Conservation (phyloP, 2,329 filamentous ascomycete genomes). For the Diaporthe aspalathi region DNA sequence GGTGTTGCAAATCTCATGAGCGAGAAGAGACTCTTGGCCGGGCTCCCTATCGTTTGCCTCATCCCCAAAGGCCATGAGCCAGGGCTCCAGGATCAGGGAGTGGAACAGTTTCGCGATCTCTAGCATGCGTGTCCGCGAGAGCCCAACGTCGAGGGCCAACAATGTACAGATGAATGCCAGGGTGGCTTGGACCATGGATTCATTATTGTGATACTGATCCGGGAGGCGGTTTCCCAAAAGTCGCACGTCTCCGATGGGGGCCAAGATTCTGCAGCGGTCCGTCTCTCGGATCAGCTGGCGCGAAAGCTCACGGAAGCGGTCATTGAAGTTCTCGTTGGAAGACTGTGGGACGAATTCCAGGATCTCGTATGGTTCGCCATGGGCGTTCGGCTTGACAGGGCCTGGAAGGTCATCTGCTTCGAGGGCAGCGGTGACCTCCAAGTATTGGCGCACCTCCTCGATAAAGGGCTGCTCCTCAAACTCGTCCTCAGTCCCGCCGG, state of each 20-base stretch:
- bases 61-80: not conserved
- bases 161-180: not conserved
- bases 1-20: not conserved
- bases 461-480: not conserved
- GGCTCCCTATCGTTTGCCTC: not conserved
- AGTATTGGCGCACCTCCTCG: not conserved
- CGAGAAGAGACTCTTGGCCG: no score
- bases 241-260: not conserved
- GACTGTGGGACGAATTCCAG: not conserved
- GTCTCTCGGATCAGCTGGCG: no score
- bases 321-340: not conserved
- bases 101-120: conserved; percentile 9
- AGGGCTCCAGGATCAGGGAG: conserved; percentile 6
- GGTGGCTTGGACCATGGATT: not conserved
- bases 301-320: no score
- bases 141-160: conserved; percentile 5
- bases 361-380: not conserved
- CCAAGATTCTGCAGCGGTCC: not conserved
- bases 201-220: not conserved
- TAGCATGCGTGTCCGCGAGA: not conserved
- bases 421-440: fast-evolving
- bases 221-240: no score
- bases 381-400: not conserved
- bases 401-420: not conserved
- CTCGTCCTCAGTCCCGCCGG: not conserved